phyloP scores from a whole-genome alignment of 2,329 filamentous ascomycete genomes.

The Magnaporthiopsis incrustans region DNA sequence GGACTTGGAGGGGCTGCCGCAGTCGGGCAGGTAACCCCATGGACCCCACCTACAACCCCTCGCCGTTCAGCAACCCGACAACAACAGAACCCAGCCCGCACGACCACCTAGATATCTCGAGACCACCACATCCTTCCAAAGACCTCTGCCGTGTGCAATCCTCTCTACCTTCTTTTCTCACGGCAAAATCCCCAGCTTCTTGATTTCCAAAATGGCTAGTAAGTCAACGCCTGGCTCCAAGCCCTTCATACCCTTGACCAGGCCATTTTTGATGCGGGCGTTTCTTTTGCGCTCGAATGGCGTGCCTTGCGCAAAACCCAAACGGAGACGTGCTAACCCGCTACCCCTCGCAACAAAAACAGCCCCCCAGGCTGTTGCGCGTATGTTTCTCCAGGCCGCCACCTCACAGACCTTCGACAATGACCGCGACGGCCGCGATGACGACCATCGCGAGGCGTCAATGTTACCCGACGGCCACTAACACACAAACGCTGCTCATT shows the following conservation, averaged over 20 bases:
- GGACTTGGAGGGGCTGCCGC: neutral
- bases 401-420: neutral
- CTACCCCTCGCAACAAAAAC: neutral
- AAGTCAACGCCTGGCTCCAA: neutral
- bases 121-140: neutral
- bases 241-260: neutral
- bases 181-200: neutral
- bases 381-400: conserved; percentile 3
- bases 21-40: neutral
- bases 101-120: neutral
- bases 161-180: neutral
- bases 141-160: neutral
- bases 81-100: neutral
- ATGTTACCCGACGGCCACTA: neutral
- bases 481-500: conserved; percentile 9
- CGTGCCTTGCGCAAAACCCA: neutral
- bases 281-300: neutral
- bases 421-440: neutral
- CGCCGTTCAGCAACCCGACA: neutral
- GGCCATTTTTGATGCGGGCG: neutral
- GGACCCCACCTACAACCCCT: neutral
- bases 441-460: neutral
- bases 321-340: neutral
- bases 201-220: conserved; percentile 6
- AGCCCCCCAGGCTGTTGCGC: conserved; percentile 8